Evolutionary conservation across 805 yeast species (phyloP).

Genomic region (Yarrowia sp.): DNA sequence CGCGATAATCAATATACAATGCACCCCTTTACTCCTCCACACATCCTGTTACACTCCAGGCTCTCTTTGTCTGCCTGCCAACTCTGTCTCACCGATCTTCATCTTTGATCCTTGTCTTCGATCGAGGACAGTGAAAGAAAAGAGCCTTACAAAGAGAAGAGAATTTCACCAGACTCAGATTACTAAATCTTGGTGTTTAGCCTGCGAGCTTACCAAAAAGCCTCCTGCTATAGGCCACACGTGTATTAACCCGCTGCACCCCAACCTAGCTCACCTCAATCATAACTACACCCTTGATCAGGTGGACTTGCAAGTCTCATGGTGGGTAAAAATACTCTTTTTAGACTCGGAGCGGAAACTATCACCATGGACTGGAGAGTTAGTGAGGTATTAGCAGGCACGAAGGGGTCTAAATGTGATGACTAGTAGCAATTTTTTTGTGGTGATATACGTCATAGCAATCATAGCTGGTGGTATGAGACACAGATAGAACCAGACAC

Average conservation of each 20-base stretch:
- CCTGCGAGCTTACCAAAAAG: not conserved
- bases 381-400: not conserved
- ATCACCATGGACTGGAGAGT: not conserved
- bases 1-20: no score
- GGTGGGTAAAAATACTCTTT: conserved; percentile 13
- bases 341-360: not conserved
- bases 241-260: not conserved
- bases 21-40: not conserved
- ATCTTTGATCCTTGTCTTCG: not conserved
- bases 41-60: not conserved
- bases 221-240: conserved; percentile 5
- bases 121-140: not conserved
- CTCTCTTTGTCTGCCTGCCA: no score
- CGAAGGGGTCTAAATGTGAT: not conserved
- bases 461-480: no score
- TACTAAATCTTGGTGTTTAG: not conserved
- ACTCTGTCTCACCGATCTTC: not conserved
- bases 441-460: no score
- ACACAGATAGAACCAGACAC: no score
- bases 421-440: not conserved
- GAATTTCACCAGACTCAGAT: not conserved
- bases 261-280: no score
- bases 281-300: no score
- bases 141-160: not conserved
- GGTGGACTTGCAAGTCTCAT: not conserved